Evolutionary conservation across 495 filamentous ascomycete species (phyloP), one percentile per base, ranked within the genome.

Genomic region (Podospora pseudocomata): DNA sequence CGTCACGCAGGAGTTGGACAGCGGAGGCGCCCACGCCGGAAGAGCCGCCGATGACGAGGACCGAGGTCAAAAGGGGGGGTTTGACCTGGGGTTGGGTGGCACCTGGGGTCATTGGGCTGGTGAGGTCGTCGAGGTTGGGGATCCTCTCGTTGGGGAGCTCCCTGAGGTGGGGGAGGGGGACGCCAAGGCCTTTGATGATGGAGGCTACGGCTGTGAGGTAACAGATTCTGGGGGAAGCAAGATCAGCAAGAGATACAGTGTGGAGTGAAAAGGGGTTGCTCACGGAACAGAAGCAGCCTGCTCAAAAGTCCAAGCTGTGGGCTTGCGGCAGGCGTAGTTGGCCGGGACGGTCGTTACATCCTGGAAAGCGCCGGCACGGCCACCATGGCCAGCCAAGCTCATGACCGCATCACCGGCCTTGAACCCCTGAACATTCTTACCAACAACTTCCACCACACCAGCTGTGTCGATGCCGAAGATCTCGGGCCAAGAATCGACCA

Each of bases 381-480:
- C 65, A 7, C 73, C 75, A 15, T 71, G 63, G 1, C 65, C 73
- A 26, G 63, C 64, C 3, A 73, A 57, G 13, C 71, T 75, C 19
- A 81, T 60, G 28, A 84, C 81, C 60, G 78, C 75, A 34, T 83
- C 82, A 20, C 82, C 82, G 39, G 72, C 34, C 64, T 76, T 73
- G 55, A 79, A 70, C 9, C 56, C 58, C 18, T 70, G 73, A 19
- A 80, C 78, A 4, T 72, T 68, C 13, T 68, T 65, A 19, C 75
- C 75, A 55, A 28, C 57, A 15, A 60, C 65, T 15, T 60, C 65
- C 18, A 67, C 65, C 2, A 78, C 79, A 23, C 89, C 89, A 1
- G 84, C 79, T 26, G 86, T 73, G 69, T 90, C 89, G 1, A 72
- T 72, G 44, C 88, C 87, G 2, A 88, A 73, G 59, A 87, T 77